Percentiles rank a stretch among this genome's conserved stretches.
phyloP scores from a whole-genome alignment of 2,329 filamentous ascomycete species.

The Talaromyces amestolkiae region DNA sequence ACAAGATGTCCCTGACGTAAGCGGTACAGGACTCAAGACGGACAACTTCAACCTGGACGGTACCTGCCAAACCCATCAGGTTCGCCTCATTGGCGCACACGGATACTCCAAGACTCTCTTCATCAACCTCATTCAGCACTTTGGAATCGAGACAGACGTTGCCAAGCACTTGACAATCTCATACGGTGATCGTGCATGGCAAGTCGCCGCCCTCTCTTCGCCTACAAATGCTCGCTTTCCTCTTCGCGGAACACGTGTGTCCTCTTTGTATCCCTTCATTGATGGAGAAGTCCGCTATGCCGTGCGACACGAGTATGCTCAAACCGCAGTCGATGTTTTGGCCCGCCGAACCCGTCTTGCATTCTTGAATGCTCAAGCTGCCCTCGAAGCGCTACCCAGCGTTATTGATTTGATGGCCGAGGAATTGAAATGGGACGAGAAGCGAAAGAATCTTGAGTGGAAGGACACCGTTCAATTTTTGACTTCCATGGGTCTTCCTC shows the following conservation, averaged over 20 bases:
- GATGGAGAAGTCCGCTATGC: slow-evolving; percentile 91
- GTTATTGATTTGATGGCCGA: slow-evolving; percentile 87
- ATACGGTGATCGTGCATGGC: slow-evolving; percentile 92
- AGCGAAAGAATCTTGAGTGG: slow-evolving; percentile 77
- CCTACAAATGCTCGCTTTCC: slow-evolving; percentile 79
- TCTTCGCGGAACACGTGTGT: slow-evolving; percentile 75
- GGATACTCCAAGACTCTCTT: slow-evolving; percentile 88
- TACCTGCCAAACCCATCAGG: slow-evolving; percentile 76
- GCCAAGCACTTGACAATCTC: slow-evolving; percentile 82
- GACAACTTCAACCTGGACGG: slow-evolving; percentile 71
- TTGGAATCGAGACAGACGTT: slow-evolving; percentile 85
- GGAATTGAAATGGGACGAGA: slow-evolving; percentile 74
- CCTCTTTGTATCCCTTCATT: slow-evolving; percentile 79
- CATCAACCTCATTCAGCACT: slow-evolving; percentile 93
- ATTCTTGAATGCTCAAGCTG: slow-evolving; percentile 88
- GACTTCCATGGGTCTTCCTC: slow-evolving; percentile 60
- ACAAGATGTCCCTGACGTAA: slow-evolving; percentile 63
- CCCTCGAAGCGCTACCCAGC: slow-evolving; percentile 76
- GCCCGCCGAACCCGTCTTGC: slow-evolving; percentile 80
- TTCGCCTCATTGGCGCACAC: slow-evolving; percentile 78
- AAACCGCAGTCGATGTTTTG: slow-evolving; percentile 84
- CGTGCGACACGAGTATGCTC: slow-evolving; percentile 83
- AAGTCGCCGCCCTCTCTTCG: slow-evolving; percentile 74
- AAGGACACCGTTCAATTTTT: slow-evolving; percentile 62
- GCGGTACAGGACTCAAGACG: slow-evolving; percentile 66